Evolutionary conservation across 495 filamentous ascomycete species (phyloP).

Genomic region (Penicillium turbatum): DNA sequence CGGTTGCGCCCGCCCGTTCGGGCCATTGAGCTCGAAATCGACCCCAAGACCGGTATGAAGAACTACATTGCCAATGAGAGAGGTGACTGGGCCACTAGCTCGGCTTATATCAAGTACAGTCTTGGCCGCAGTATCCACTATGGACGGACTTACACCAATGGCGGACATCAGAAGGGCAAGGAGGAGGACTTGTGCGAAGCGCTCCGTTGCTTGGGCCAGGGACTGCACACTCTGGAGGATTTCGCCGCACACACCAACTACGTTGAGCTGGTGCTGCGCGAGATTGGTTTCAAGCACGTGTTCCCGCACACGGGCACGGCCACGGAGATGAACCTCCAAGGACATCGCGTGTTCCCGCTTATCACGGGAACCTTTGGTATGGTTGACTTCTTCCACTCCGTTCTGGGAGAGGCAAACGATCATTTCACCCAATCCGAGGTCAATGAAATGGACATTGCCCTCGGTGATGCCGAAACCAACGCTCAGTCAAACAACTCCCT

Average conservation of each 20-base stretch:
- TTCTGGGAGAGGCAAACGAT: conserved; percentile 93
- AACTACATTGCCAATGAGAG: conserved; percentile 95
- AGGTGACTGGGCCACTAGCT: conserved; percentile 79
- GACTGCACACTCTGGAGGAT: conserved; percentile 90
- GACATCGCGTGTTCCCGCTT: conserved; percentile 75
- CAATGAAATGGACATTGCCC: conserved; percentile 76
- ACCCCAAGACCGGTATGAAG: conserved; percentile 88
- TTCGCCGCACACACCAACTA: conserved; percentile 97
- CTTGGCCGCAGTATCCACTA: conserved; percentile 83
- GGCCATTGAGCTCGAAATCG: conserved; percentile 74
- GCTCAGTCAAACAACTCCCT: conserved; percentile 41
- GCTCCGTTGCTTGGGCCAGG: conserved; percentile 81
- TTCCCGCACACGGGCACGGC: conserved; percentile 79
- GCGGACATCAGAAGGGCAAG: conserved; percentile 57
- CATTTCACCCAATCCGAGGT: conserved; percentile 95
- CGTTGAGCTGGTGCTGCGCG: conserved; percentile 78
- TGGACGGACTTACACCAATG: conserved; percentile 78
- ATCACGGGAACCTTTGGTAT: conserved; percentile 89
- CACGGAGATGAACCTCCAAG: conserved; percentile 68
- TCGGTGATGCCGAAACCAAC: conserved; percentile 55
- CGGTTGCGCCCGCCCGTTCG: conserved; percentile 74
- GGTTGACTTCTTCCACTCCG: conserved; percentile 94
- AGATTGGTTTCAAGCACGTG: conserved; percentile 75
- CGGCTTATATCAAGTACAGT: conserved; percentile 85
- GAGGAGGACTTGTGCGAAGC: conserved; percentile 90